Evolutionary conservation across 2,329 filamentous ascomycete species (phyloP), one percentile per base, ranked within the genome.

Genomic region (Alternaria consortialis): DNA sequence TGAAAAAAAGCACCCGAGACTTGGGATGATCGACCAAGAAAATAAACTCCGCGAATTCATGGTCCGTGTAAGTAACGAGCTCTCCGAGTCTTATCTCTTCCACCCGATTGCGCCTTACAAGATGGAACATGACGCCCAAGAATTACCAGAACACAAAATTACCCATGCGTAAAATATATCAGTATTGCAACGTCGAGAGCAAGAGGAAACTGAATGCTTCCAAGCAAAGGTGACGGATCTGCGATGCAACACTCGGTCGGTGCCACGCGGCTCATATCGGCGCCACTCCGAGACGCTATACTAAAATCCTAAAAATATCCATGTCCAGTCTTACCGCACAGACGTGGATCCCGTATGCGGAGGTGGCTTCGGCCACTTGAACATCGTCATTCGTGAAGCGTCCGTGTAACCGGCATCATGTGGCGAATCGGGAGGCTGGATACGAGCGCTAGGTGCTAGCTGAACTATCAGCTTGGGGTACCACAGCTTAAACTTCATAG

Each of bases 1-100:
- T 77, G 66, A 58, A 68, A 72, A 17, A 74, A 63, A 39, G 73
- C 70, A 8, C 65, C 70, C 2, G 43, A 67, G 43, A 44, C 15
- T 23, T 43, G 56, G n/a, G 25, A 39, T 27, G 44, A 37, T 64
- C 50, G 53, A 9, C 29, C 5, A 47, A 7, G 20, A 12, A 17
- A 25, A 42, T 36, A 17, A 48, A 34, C 20, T 36, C 46, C 46
- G 17, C 32, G 27, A 7, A 13, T 5, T 36, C 1, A 17, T 32
- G 46, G 46, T 15, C 46, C 31, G 31, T 25, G 31, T 31, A 48
- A 9, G 8, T 2, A 12, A 2, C 27, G 17, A 37, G 20, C 8
- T 13, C 46, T 40, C 7, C 7, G 31, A 25, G 23, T 37, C 46
- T 50, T 50, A 9, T 15, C 9, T 6, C 7, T 34, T 43, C 40